Evolutionary conservation across 805 yeast species (phyloP), one percentile per base, ranked within the genome.

Genomic region (Wickerhamomyces kurtzmanii): DNA sequence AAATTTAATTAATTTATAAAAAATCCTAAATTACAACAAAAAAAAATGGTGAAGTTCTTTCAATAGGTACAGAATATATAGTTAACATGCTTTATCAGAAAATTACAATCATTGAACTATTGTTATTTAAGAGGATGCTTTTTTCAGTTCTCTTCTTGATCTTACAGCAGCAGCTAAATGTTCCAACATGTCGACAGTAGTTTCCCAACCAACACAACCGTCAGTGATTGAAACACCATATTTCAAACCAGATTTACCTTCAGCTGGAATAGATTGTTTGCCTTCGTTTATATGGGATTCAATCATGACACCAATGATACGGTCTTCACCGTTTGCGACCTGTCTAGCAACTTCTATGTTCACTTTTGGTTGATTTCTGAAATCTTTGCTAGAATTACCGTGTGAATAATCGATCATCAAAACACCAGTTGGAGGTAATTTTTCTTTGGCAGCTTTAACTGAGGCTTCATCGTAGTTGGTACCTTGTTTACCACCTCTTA

Each of bases 361-460:
- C n/a, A 91, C 98, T 55, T 68, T 75, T 34, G 98, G 96, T 64
- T 91, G 98, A 64, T 91, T 91, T 53, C 75, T 72, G 76, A 72
- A 86, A 62, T 91, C 91, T 62, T 91, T 91, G 58, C 69, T 75
- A 21, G 96, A 86, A 68, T 91, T 91, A 47, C 96, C 98, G 59
- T 91, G 98, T 26, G 96, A 87, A 62, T 96, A 91, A 62, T 91
- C 98, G 37, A 91, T 81, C 98, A 91, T 91, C 45, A 85, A 56
- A 28, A 59, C 65, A 31, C 68, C 65, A 12, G 12, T 21, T 6
- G 15, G 8, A 21, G 49, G 57, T 43, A 84, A 70, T 51, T 71
- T 71, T 18, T 54, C 63, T 62, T 85, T 79, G 38, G 93, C 91
- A 22, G 67, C 77, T 23, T 68, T 63, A 22, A 91, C 84, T n/a